Conservation (phyloP, 352 stramenopile species). For the Pythium utonaiense region DNA sequence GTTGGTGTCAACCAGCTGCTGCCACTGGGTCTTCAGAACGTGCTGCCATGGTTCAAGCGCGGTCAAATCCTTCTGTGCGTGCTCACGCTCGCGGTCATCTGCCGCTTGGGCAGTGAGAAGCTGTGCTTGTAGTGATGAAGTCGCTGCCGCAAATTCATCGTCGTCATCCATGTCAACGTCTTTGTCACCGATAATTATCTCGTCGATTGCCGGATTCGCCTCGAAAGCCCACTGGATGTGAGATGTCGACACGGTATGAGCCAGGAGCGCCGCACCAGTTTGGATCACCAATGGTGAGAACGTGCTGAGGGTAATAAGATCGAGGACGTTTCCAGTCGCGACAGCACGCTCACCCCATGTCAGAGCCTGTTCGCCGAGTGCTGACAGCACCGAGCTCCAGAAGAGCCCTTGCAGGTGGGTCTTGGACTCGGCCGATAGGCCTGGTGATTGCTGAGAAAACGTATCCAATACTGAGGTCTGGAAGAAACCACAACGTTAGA, state of each 20-base stretch:
- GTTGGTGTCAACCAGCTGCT: constrained; percentile 34
- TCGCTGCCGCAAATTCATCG: constrained; percentile 1
- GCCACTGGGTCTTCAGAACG: constrained; percentile 37
- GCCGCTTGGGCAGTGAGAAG: background rate
- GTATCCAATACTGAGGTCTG: background rate
- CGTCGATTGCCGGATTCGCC: background rate
- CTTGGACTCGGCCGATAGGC: background rate
- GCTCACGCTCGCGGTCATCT: background rate
- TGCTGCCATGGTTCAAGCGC: constrained; percentile 15
- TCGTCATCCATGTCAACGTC: constrained; percentile 25
- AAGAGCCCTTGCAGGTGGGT: background rate
- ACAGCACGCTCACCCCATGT: constrained; percentile 14
- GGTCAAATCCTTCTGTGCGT: background rate
- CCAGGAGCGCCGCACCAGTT: constrained; percentile 1
- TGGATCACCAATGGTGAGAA: constrained; percentile 10
- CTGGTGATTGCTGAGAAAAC: background rate
- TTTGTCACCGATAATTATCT: background rate
- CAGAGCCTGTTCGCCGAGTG: background rate
- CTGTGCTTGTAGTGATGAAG: background rate
- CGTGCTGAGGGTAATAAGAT: constrained; percentile 5
- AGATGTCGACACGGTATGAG: constrained; percentile 3
- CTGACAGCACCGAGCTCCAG: constrained; percentile 7
- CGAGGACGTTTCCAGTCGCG: constrained; percentile 19
- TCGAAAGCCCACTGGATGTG: constrained; percentile 26
- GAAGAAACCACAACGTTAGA: background rate